Evolutionary conservation across 2,329 filamentous ascomycete genomes (phyloP), one percentile per base, ranked within the genome.

Genomic region (Cordyceps tenuipes): DNA sequence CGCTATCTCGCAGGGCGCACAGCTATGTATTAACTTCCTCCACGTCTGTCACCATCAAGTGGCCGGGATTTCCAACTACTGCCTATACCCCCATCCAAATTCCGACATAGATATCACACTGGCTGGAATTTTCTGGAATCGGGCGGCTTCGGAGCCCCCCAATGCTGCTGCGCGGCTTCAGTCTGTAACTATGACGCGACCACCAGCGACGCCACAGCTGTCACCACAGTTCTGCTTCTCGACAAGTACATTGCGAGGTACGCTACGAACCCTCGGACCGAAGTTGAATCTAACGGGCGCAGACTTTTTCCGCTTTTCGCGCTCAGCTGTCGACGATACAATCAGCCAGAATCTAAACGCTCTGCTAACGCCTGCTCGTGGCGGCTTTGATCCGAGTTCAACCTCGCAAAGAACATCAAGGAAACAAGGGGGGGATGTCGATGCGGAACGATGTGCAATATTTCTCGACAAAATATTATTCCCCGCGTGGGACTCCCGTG

Each of bases 281-380:
- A 19, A 29, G 8, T 46, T 5, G 17, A 4, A 26, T 39, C 26
- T 23, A 29, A 54, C 43, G n/a, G 29, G 39, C 50, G 48, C 51
- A 96, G 94, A 96, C 72, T 99, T 99, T 72, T 82, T 99, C 23
- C 89, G 91, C 44, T 74, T 94, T 65, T 97, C 93, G 10, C 86
- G 94, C 64, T 81, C 84, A 57, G 84, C 89, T 52, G 87, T 97
- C 68, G 94, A 99, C 75, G 94, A 99, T 74, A 91, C 89, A 49
- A 97, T 99, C 69, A 85, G 86, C 0, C 92, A 96, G 69, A 93
- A 95, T 68, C 84, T 99, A 63, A 97, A 97, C 77, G 90, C 91
- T 1, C 82, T 97, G 43, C 77, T 90, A 49, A 92, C 88, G 0
- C 93, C 93, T 0, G 81, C 89, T 13, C 77, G 79, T 49, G 74